Base-by-base conservation (phyloP, 352 stramenopile species). In the Phytophthora pini region DNA sequence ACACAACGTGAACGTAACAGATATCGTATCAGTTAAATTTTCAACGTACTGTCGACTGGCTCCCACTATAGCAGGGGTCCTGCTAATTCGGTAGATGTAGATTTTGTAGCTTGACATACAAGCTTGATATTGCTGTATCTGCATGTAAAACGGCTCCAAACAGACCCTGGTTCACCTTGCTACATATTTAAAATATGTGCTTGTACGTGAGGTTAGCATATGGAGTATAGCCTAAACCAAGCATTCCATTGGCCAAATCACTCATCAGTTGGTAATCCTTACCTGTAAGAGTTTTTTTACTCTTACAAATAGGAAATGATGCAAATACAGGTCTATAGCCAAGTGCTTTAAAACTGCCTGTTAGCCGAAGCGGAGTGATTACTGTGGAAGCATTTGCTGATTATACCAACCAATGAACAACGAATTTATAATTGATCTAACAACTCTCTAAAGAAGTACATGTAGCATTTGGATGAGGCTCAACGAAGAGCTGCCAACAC, bases 241-340 rank as follows among this genome's bases (percentile, higher is more conserved):
- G 8, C 65, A 13, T 36, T 13, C 1, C 29, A 5, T 36, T 5
- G 31, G 8, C 9, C 31, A 80, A 84, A 65, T 1, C 64, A 88
- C 78, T 89, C 78, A 89, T 89, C 80, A 87, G 76, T 89, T 89
- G 77, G 80, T 89, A 90, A 90, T 88, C 82, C 79, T 88, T 90
- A 90, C 77, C 77, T 88, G 82, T 90, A 90, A 68, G 59, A 81
- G 71, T 70, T 64, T 72, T 65, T 70, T 34, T 65, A 49, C 70
- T 80, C 68, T 84, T 90, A 90, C 82, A 90, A 88, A 88, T 84
- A 89, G 79, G 82, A 87, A 78, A 88, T 90, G 79, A 88, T 88
- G 81, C 74, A 88, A 89, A 74, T 69, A 88, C 76, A 76, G 79
- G 79, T 88, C 44, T 74, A 88, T 90, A 70, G 84, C 79, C 69